A percentile compares a stretch with the other conserved stretches of the same genome.
phyloP scores from a whole-genome alignment of 2,329 filamentous ascomycete genomes.

The Macroventuria anomochaeta region DNA sequence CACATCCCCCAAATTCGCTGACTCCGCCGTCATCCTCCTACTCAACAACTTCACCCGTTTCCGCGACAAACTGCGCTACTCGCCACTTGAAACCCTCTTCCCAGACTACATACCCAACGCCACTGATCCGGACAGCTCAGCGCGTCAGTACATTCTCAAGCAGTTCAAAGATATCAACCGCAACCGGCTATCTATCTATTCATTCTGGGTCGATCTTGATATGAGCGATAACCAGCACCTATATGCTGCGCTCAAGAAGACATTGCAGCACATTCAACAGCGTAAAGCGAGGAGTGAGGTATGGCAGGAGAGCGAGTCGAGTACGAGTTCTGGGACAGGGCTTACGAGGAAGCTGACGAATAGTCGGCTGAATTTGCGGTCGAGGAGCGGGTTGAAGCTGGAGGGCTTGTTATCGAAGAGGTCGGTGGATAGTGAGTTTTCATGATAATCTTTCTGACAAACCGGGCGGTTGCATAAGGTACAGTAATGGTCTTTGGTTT shows the following conservation, averaged over 20 bases:
- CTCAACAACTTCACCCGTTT: constrained; percentile 48
- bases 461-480: background rate
- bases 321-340: constrained; percentile 5
- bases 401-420: constrained; percentile 6
- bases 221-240: constrained; percentile 45
- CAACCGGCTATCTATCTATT: constrained; percentile 40
- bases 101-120: constrained; percentile 32
- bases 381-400: constrained; percentile 6
- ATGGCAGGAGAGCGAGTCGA: constrained; percentile 24
- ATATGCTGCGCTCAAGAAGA: constrained; percentile 46
- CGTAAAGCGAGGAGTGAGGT: constrained; percentile 39
- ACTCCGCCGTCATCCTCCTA: constrained; percentile 40
- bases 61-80: constrained; percentile 39
- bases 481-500: background rate
- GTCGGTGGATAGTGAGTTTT: constrained; percentile 8
- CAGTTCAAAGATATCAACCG: constrained; percentile 44
- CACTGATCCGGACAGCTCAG: constrained; percentile 35
- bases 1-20: constrained; percentile 36
- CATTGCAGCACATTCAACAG: constrained; percentile 41
- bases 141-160: constrained; percentile 40
- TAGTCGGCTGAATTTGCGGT: constrained; percentile 11
- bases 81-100: constrained; percentile 40
- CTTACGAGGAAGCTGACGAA: constrained; percentile 12
- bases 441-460: background rate
- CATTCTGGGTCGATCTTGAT: constrained; percentile 48